Conservation (phyloP, 495 filamentous ascomycete species). For the Talaromyces trachyspermus region DNA sequence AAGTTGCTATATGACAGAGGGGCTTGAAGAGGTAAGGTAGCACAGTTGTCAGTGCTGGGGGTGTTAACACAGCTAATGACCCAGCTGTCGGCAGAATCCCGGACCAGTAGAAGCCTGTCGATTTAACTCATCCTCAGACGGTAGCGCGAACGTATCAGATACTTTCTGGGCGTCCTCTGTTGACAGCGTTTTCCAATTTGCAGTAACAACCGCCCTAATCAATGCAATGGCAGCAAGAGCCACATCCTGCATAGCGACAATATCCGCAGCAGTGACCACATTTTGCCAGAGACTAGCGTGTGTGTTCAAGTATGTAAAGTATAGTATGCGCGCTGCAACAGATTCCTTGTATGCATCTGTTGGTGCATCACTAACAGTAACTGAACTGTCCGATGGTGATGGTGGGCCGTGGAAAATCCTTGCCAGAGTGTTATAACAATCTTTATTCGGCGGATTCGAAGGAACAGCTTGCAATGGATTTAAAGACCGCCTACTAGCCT, state of each 20-base stretch:
- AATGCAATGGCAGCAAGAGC: slow-evolving; percentile 49
- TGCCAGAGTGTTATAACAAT: slow-evolving; percentile 47
- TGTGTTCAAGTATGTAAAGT: slow-evolving; percentile 46
- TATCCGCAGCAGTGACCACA: slow-evolving; percentile 46
- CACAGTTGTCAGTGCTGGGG: slow-evolving; percentile 43
- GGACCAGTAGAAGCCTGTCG: slow-evolving; percentile 27
- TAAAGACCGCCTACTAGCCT: slow-evolving; percentile 34
- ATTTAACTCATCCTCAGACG: slow-evolving; percentile 34
- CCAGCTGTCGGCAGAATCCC: slow-evolving; percentile 40
- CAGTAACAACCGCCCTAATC: slow-evolving; percentile 45
- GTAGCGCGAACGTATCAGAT: slow-evolving; percentile 28
- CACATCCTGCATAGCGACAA: slow-evolving; percentile 50
- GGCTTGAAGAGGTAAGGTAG: slow-evolving; percentile 55
- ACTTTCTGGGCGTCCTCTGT: slow-evolving; percentile 12
- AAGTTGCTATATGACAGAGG: slow-evolving; percentile 51
- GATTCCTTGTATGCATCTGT: slow-evolving; percentile 38
- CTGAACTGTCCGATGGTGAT: slow-evolving; percentile 26
- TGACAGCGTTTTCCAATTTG: slow-evolving; percentile 44
- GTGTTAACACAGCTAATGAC: slow-evolving; percentile 43
- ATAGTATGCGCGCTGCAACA: slow-evolving; percentile 50
- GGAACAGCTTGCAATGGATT: slow-evolving; percentile 46
- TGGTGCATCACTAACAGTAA: slow-evolving; percentile 26
- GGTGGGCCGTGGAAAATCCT: slow-evolving; percentile 49
- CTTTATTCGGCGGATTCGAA: slow-evolving; percentile 40
- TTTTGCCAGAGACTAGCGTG: slow-evolving; percentile 44